Percentiles rank a stretch among this genome's conserved stretches.
Evolutionary conservation across 768 basidiomycete genomes (phyloP).

Genomic region (Strobilomyces dryophilus): DNA sequence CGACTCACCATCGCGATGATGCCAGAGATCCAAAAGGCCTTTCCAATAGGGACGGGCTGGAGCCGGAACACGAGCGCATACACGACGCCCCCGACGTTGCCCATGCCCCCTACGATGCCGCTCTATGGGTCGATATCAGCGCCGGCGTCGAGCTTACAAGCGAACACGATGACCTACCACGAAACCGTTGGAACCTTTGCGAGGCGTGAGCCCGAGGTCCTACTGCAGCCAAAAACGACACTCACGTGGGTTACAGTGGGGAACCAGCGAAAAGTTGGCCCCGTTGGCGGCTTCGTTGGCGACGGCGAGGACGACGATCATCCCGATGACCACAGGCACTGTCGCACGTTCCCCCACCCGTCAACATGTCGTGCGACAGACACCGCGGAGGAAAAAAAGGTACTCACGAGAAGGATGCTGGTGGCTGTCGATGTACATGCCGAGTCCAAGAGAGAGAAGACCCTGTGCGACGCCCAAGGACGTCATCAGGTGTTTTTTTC

Average conservation of each 20-base stretch:
- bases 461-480: background rate
- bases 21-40: conserved; percentile 42
- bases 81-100: conserved; percentile 44
- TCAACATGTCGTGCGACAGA: no score
- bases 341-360: background rate
- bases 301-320: background rate
- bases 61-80: conserved; percentile 37
- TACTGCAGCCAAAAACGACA: background rate
- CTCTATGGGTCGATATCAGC: conserved; percentile 9
- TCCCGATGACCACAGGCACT: background rate
- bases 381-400: background rate
- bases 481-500: conserved; percentile 1
- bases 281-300: background rate
- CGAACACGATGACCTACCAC: conserved; percentile 20
- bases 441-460: conserved; percentile 17
- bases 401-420: conserved; percentile 17
- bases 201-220: background rate
- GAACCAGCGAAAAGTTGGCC: conserved; percentile 1
- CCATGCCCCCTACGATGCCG: conserved; percentile 38
- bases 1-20: conserved; percentile 33
- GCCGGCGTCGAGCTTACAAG: background rate
- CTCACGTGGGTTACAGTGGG: conserved; percentile 5
- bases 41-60: conserved; percentile 1
- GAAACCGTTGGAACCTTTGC: conserved; percentile 6
- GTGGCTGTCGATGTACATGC: conserved; percentile 37